Conservation (phyloP, 2,329 filamentous ascomycete species). For the Microascus cirrosus region DNA sequence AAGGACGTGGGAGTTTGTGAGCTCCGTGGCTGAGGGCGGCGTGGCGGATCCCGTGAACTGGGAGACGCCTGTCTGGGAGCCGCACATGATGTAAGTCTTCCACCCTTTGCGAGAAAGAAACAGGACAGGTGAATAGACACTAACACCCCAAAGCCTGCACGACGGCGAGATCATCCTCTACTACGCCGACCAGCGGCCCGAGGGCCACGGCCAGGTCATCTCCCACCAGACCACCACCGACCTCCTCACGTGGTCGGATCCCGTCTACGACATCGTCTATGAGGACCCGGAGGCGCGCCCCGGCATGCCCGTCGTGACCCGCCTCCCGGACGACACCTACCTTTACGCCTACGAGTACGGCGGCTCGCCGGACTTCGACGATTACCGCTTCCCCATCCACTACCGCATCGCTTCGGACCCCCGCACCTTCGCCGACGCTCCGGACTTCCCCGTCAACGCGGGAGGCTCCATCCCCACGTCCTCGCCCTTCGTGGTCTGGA, state of each 20-base stretch:
- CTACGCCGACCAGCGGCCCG: slow-evolving; percentile 61
- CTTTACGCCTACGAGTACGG: slow-evolving; percentile 57
- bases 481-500: slow-evolving; percentile 33
- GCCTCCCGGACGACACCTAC: slow-evolving; percentile 47
- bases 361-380: slow-evolving; percentile 21
- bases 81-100: slow-evolving; percentile 40
- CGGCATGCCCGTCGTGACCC: slow-evolving; percentile 54
- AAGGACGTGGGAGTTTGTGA: slow-evolving; percentile 55
- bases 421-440: slow-evolving; percentile 20
- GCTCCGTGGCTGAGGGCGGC: slow-evolving; percentile 53
- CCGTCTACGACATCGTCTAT: slow-evolving; percentile 49
- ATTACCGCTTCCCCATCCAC: slow-evolving; percentile 27
- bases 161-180: slow-evolving; percentile 51
- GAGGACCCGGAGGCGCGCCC: slow-evolving; percentile 51
- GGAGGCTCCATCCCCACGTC: slow-evolving; percentile 16
- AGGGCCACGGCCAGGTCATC: slow-evolving; percentile 56
- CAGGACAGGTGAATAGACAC: not conserved
- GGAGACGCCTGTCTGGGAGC: slow-evolving; percentile 61
- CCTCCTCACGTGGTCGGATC: slow-evolving; percentile 44
- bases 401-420: slow-evolving; percentile 30
- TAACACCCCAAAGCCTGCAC: slow-evolving; percentile 20
- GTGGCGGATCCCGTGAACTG: slow-evolving; percentile 51
- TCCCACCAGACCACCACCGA: slow-evolving; percentile 52
- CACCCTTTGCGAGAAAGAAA: not conserved
- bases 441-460: slow-evolving; percentile 19